Evolutionary conservation across 1,139 yeast species (phyloP).

Genomic region (Hansenula sp.): DNA sequence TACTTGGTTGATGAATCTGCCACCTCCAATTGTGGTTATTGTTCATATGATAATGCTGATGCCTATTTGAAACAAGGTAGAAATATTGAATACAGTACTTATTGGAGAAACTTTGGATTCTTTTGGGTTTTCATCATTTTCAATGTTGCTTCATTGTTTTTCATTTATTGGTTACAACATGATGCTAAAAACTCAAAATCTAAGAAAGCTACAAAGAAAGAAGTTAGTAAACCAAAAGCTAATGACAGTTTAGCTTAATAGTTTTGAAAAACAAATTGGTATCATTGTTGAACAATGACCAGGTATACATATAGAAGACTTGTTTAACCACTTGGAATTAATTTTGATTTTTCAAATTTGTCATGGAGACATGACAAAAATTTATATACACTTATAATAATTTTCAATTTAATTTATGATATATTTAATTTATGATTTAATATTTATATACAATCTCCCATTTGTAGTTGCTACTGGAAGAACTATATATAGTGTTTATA

Average conservation of each 20-base stretch:
- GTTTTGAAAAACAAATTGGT: no score
- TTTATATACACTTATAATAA: no score
- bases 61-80: conserved; percentile 38
- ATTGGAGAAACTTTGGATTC: conserved; percentile 67
- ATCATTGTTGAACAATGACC: no score
- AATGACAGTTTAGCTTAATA: neutral
- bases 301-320: no score
- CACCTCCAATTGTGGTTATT: conserved; percentile 45
- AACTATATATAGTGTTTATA: no score
- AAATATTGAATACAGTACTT: conserved; percentile 36
- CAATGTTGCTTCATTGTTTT: conserved; percentile 43
- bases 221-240: neutral
- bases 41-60: conserved; percentile 31
- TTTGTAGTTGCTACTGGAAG: no score
- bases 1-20: conserved; percentile 43
- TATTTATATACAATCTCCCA: no score
- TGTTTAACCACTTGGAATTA: no score
- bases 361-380: no score
- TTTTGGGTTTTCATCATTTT: conserved; percentile 51
- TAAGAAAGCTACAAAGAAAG: neutral
- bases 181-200: conserved; percentile 1
- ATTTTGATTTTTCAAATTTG: no score
- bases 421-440: no score
- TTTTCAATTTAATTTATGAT: no score
- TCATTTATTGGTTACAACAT: conserved; percentile 33